These are phyloP conservation scores for Neospermospora avenae DNA, from an alignment of 2,329 filamentous ascomycete species.

Conservation along the genomic window DNA sequence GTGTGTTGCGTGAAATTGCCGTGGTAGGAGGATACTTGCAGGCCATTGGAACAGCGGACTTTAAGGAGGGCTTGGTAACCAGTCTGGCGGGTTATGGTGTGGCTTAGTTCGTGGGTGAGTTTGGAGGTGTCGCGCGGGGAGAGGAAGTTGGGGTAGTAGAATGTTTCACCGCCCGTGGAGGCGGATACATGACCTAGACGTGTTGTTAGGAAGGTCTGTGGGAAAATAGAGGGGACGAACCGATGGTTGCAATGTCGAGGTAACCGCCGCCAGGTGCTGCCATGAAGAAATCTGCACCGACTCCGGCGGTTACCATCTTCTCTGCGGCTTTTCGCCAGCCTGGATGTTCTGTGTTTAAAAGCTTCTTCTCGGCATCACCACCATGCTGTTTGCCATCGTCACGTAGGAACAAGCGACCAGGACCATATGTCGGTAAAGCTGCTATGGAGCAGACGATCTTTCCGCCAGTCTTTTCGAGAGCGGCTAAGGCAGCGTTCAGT, in stretches of 20 bases:
- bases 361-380: conserved; percentile 86
- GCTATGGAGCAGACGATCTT: conserved; percentile 88
- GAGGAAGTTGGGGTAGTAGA: conserved; percentile 96
- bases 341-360: conserved; percentile 86
- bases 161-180: conserved; percentile 90
- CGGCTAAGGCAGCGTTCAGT: conserved; percentile 78
- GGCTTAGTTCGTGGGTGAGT: conserved; percentile 79
- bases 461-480: conserved; percentile 81
- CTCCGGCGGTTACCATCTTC: conserved; percentile 81
- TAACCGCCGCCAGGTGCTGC: conserved; percentile 88
- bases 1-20: conserved; percentile 96
- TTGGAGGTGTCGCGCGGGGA: conserved; percentile 80
- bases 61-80: conserved; percentile 98
- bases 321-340: conserved; percentile 82
- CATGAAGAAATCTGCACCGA: conserved; percentile 93
- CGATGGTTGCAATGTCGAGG: conserved; percentile 88
- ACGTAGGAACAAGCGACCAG: conserved; percentile 77
- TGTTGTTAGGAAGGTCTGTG: conserved; percentile 22
- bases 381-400: conserved; percentile 85
- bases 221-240: conserved; percentile 42
- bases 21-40: conserved; percentile 91
- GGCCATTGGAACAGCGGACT: conserved; percentile 92
- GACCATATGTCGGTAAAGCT: conserved; percentile 87
- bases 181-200: conserved; percentile 72
- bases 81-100: conserved; percentile 83